These are phyloP conservation scores for Plasmodium blacklocki DNA, from an alignment of 169 alveolate genomes.

Conservation along the genomic window DNA sequence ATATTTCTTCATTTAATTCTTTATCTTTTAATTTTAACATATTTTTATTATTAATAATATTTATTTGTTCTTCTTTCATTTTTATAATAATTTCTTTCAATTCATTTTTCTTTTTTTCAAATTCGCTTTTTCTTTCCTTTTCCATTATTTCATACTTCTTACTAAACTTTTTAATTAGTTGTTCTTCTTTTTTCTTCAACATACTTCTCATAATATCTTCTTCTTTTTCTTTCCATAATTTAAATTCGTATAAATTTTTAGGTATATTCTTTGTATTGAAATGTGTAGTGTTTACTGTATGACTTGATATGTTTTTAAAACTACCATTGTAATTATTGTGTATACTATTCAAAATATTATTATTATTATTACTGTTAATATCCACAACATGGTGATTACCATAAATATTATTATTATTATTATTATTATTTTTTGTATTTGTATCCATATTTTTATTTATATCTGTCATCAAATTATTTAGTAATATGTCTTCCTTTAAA, in stretches of 20 bases:
- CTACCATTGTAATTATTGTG: too few species aligned
- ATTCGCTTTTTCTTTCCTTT: constrained; percentile 56
- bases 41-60: constrained; percentile 32
- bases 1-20: constrained; percentile 55
- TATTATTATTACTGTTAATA: background rate
- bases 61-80: constrained; percentile 68
- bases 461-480: background rate
- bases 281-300: too few species aligned
- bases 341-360: background rate
- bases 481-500: background rate
- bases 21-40: constrained; percentile 40
- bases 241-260: constrained; percentile 41
- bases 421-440: background rate
- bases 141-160: constrained; percentile 53
- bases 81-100: constrained; percentile 52
- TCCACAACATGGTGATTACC: background rate
- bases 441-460: background rate
- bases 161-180: constrained; percentile 25
- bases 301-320: too few species aligned
- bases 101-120: constrained; percentile 62
- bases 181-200: constrained; percentile 41
- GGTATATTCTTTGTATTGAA: constrained; percentile 13
- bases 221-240: constrained; percentile 58
- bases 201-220: constrained; percentile 19
- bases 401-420: too few species aligned